A percentile compares a stretch with the other conserved stretches of the same genome.
Evolutionary conservation across 2,329 filamentous ascomycete genomes (phyloP).

Genomic region (Ophiostoma novo-ulmi): DNA sequence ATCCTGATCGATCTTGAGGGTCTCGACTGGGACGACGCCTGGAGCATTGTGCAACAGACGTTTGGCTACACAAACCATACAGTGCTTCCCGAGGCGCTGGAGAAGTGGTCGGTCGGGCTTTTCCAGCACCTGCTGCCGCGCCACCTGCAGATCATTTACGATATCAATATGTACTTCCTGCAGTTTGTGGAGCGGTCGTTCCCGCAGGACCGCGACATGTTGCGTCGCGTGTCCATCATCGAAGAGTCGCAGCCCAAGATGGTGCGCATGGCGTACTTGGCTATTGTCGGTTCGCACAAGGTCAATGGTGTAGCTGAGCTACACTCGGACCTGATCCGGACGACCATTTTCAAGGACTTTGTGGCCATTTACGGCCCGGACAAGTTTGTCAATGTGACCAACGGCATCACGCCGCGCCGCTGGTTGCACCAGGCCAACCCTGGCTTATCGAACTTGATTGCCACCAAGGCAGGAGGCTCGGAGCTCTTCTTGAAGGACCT

Average conservation of each 20-base stretch:
- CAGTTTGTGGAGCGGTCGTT: slow-evolving; percentile 86
- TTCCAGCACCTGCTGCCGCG: slow-evolving; percentile 89
- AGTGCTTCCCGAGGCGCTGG: slow-evolving; percentile 88
- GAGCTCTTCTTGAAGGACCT: slow-evolving; percentile 80
- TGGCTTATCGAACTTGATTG: slow-evolving; percentile 82
- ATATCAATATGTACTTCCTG: slow-evolving; percentile 93
- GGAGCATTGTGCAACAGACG: slow-evolving; percentile 69
- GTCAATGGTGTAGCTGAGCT: slow-evolving; percentile 97
- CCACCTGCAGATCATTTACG: slow-evolving; percentile 95
- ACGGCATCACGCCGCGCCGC: slow-evolving; percentile 90
- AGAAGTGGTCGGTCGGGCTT: slow-evolving; percentile 96
- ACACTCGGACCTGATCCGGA: slow-evolving; percentile 96
- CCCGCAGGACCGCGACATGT: slow-evolving; percentile 81
- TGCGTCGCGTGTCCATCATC: slow-evolving; percentile 88
- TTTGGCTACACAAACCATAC: slow-evolving; percentile 99
- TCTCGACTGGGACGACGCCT: slow-evolving; percentile 88
- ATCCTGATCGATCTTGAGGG: slow-evolving; percentile 87
- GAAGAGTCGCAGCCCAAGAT: slow-evolving; percentile 97
- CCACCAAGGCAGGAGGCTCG: slow-evolving; percentile 76
- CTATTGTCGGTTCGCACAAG: slow-evolving; percentile 96
- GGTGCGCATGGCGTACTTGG: slow-evolving; percentile 94
- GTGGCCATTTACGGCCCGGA: slow-evolving; percentile 90
- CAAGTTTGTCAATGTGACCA: slow-evolving; percentile 98
- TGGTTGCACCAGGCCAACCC: slow-evolving; percentile 99
- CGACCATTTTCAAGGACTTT: slow-evolving; percentile 99